Evolutionary conservation across 225 moss, liverwort and hornwort genomes (phyloP), one percentile per base, ranked within the genome.

Genomic region (Polytrichum formosum): DNA sequence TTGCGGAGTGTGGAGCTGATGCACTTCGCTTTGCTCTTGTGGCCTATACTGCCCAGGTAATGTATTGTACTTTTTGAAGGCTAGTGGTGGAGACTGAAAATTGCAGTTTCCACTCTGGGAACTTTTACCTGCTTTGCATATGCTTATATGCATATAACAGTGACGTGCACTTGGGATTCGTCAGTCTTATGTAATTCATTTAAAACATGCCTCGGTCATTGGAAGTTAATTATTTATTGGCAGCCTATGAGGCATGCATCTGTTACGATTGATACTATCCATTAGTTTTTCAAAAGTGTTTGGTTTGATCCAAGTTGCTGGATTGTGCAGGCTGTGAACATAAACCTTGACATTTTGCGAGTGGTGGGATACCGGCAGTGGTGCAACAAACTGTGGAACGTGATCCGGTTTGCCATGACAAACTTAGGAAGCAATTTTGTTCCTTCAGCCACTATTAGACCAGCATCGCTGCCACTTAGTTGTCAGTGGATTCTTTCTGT

Each of bases 321-420:
- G 58, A 23, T 6, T 77, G 19, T 77, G 74, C 92, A 96, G 93
- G 81, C 93, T 5, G 83, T 96, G 75, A 97, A 90, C 63, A 92
- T 94, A 66, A 94, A 94, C 58, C 86, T 97, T 64, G 93, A 97
- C 68, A 90, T 97, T 73, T 83, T 89, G 67, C 90, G 96, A 58
- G 96, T 97, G 69, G 92, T 92, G 30, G 93, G 96, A 62, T 97
- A 97, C 71, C 90, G 94, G 53, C 92, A 90, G 68, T 92, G 93
- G 92, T 97, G 96, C 83, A 92, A 97, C 74, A 93, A 97, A 21
- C 86, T 97, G 22, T 97, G 96, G 96, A 94, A 97, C 70, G 94
- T 89, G 7, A 88, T 88, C 21, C 93, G 93, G n/a, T 97, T 97
- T 69, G 93, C 96, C 27, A 88, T 97, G 92, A 94, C 82, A 27